Base-by-base conservation (phyloP, 2,329 filamentous ascomycete species). In the Pseudogymnoascus sp. region DNA sequence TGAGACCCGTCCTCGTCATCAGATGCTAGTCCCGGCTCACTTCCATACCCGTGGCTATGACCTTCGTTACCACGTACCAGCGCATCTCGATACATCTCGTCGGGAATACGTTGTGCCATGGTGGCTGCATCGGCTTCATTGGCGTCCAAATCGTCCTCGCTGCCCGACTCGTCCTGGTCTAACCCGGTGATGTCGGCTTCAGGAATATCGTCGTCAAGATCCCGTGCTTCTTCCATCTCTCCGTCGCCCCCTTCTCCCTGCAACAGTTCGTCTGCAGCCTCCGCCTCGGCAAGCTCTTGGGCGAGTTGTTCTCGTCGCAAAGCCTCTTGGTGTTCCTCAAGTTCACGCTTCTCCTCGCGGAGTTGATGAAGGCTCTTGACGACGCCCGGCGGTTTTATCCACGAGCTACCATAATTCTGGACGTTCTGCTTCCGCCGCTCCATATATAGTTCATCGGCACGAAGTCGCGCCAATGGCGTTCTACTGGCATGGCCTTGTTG, bases 351-450 rank as follows among this genome's bases (percentile, higher is more conserved):
- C 76, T 99, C 94, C 75, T 99, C 94, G 41, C 89, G 87, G 75
- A 91, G 84, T 64, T 95, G 91, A 71, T 95, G 87, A 63, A 96
- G 84, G 1, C 93, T 96, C 79, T 97, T 99, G 62, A 85, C 74
- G 61, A 96, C 82, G 6, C 93, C 94, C 0, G 91, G 91, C 0
- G 94, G 94, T 62, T 88, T 89, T 61, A 99, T 86, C 94, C 94
- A 99, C 47, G 83, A 83, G 66, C 87, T 89, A 63, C 94, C 94
- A 71, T 95, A 97, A 69, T 91, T 89, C 57, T 88, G 84, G 30
- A 97, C 88, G 66, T 93, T 91, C 57, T 84, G 76, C 69, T 92
- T 91, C 53, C 93, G 90, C 7, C 87, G 82, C 60, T 87, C 83
- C 65, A 95, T 81, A 62, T 85, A 82, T 63, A 85, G 82, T 75